phyloP scores from a whole-genome alignment of 371 early-diverging fungal genomes.

The Circinella minor region DNA sequence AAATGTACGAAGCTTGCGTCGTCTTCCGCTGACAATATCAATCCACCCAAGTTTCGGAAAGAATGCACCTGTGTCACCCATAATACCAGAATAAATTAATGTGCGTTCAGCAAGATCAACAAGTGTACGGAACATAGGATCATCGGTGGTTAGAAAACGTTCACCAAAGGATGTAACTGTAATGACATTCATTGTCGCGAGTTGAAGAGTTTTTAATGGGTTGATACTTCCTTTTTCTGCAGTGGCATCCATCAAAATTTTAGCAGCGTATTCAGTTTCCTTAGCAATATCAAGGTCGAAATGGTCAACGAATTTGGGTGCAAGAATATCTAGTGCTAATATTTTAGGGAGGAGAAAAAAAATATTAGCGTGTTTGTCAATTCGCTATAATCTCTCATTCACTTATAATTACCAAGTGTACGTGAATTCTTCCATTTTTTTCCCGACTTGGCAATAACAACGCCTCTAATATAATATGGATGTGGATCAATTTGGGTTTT shows the following conservation, averaged over 20 bases:
- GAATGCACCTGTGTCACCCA: conserved; percentile 18
- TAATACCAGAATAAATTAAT: conserved; percentile 1
- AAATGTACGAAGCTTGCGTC: conserved; percentile 1
- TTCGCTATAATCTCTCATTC: background rate
- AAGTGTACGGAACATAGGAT: conserved; percentile 12
- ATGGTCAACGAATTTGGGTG: conserved; percentile 12
- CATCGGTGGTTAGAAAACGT: conserved; percentile 9
- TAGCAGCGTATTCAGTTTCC: conserved; percentile 5
- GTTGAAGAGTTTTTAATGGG: conserved; percentile 12
- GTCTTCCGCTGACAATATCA: background rate
- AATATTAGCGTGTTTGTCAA: too few species aligned
- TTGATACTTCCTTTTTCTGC: conserved; percentile 4
- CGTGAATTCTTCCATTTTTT: conserved; percentile 20
- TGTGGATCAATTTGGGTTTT: too few species aligned
- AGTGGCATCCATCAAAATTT: conserved; percentile 1
- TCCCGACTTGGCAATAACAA: conserved; percentile 12
- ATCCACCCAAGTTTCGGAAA: conserved; percentile 14
- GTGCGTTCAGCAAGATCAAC: conserved; percentile 8
- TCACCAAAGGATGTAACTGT: conserved; percentile 12
- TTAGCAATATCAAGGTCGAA: conserved; percentile 1
- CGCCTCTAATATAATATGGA: conserved; percentile 9
- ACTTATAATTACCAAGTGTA: conserved; percentile 11
- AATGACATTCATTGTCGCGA: conserved; percentile 19
- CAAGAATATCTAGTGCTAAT: conserved; percentile 15
- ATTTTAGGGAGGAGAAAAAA: too few species aligned